Conservation (phyloP, 257 asterid genomes). For the Penstemon davidsonii region DNA sequence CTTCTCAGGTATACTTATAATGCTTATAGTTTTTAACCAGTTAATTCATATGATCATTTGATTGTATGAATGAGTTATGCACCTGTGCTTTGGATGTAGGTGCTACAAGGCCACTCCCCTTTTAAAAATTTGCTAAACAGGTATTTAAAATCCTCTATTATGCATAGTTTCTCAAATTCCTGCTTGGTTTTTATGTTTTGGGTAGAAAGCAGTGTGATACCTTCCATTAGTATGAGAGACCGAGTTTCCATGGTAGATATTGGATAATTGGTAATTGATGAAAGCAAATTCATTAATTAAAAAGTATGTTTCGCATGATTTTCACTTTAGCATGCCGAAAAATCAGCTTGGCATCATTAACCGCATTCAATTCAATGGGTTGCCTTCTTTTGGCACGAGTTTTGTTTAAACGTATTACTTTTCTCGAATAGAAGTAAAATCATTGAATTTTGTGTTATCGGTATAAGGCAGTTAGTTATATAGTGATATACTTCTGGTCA, state of each 20-base stretch:
- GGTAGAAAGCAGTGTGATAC: background rate
- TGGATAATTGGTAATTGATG: too few relatives aligned
- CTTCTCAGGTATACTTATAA: conserved; percentile 50
- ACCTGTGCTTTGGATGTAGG: conserved; percentile 41
- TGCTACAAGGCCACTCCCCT: conserved; percentile 65
- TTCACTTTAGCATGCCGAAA: background rate
- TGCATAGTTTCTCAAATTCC: background rate
- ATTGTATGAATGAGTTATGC: conserved; percentile 20
- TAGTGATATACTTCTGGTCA: too few relatives aligned
- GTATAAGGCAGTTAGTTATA: background rate
- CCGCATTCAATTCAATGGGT: background rate
- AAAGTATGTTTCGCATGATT: background rate
- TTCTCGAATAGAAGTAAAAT: background rate
- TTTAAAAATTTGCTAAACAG: conserved; percentile 54
- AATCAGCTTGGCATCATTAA: background rate
- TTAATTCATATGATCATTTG: background rate
- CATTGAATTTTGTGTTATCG: background rate
- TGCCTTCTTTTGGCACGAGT: background rate
- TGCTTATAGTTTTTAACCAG: conserved; percentile 10
- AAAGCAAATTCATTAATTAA: too few relatives aligned
- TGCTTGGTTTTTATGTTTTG: background rate
- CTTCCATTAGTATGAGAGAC: too few relatives aligned
- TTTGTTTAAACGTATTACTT: background rate
- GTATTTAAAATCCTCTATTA: conserved; percentile 30
- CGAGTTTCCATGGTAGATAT: background rate